Evolutionary conservation across 805 yeast genomes (phyloP).

Genomic region (Yarrowia bubula): DNA sequence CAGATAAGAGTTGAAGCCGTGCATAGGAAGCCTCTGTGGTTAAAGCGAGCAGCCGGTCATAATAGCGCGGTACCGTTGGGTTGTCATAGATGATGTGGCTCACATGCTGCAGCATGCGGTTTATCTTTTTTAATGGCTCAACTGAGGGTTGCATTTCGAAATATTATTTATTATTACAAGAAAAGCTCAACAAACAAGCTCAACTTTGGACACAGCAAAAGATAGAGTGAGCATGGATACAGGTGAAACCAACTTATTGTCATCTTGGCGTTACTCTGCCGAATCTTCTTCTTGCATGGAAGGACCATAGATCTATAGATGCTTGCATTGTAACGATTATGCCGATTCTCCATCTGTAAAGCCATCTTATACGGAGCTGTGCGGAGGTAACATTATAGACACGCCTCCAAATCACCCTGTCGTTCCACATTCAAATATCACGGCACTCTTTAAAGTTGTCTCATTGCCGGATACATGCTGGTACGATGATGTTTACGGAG

Average conservation of each 20-base stretch:
- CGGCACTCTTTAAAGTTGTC: constrained; percentile 13
- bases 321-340: too few species aligned
- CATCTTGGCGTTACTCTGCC: background rate
- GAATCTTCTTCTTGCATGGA: background rate
- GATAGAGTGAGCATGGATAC: background rate
- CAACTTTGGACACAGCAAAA: background rate
- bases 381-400: too few species aligned
- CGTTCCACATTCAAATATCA: background rate
- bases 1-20: background rate
- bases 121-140: too few species aligned
- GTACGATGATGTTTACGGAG: background rate
- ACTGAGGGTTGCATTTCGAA: too few species aligned
- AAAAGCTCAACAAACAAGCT: too few species aligned
- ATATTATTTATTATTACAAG: too few species aligned
- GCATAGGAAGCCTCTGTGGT: background rate
- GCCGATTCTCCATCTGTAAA: too few species aligned
- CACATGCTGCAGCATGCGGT: too few species aligned
- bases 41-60: background rate
- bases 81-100: too few species aligned
- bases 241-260: background rate
- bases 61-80: too few species aligned
- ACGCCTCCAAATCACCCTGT: too few species aligned
- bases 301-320: background rate
- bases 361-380: too few species aligned
- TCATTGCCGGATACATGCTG: background rate